Base-by-base conservation (phyloP, 2,329 filamentous ascomycete species). In the Hysterium pulicare region DNA sequence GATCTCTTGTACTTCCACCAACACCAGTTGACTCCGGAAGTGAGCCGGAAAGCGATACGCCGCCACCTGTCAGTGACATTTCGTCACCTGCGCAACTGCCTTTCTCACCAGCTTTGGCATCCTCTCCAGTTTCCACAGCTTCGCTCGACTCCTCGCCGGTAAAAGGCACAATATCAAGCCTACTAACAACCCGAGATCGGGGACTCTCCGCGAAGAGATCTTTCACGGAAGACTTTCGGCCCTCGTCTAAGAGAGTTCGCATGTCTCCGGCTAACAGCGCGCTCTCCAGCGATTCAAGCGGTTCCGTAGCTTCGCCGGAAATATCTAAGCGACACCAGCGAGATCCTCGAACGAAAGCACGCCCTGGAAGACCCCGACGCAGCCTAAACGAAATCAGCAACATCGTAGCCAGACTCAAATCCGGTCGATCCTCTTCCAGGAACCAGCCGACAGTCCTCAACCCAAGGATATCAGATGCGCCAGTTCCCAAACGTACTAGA, bases 1-100 rank as follows among this genome's bases (percentile, higher is more conserved):
- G 54, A 9, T 36, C 46, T 6, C 40, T 63, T 6, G 46, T 51
- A 3, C 42, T 62, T 1, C 41, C 64, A 3, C 61, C 57, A 2
- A 62, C 60, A 5, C 62, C 61, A 5, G 47, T 37, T 4, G 48
- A 51, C 2, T 64, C 62, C 1, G 54, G 59, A 33, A 46, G 51
- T 15, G 42, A 43, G 17, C 32, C 17, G 16, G 37, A 31, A 15
- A 19, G 23, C 3, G 17, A 23, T 20, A n/a, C 2, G 6, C 16
- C 21, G 8, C 5, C 2, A 30, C 16, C n/a, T 30, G 31, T 11
- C 19, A n/a, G 5, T n/a, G 20, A 39, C 16, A 17, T 15, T 10
- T 13, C 17, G 9, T 5, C 13, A 13, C 11, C 16, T 20, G n/a
- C 23, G 10, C n/a, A 30, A 5, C 16, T 24, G 5, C 16, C 37